These are phyloP conservation scores for Thalassiosira profunda DNA, from an alignment of 108 stramenopile species.

Conservation along the genomic window DNA sequence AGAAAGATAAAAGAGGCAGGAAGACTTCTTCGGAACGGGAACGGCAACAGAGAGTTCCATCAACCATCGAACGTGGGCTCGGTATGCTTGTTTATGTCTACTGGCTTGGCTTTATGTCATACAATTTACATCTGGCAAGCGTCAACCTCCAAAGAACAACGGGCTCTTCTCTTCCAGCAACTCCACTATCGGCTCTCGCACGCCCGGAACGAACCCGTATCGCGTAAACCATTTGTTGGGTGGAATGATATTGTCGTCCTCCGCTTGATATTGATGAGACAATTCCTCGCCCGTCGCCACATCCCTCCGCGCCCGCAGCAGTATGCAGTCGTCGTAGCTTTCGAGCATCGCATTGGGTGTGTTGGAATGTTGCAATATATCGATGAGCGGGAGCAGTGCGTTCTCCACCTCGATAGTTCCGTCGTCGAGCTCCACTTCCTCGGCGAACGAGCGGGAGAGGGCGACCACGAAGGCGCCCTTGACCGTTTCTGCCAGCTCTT, in stretches of 20 bases:
- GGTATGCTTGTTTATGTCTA: too few relatives aligned
- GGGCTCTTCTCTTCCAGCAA: constrained; percentile 62
- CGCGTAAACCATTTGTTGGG: constrained; percentile 76
- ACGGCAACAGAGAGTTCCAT: too few relatives aligned
- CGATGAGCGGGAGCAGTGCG: constrained; percentile 67
- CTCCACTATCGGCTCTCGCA: constrained; percentile 60
- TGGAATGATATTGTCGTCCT: constrained; percentile 78
- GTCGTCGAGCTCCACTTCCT: constrained; percentile 51
- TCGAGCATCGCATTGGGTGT: constrained; percentile 63
- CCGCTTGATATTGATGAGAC: constrained; percentile 75
- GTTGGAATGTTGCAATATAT: constrained; percentile 78
- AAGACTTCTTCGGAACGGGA: too few relatives aligned
- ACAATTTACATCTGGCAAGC: too few relatives aligned
- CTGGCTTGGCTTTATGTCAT: too few relatives aligned
- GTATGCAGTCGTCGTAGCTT: constrained; percentile 56
- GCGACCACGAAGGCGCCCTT: constrained; percentile 73
- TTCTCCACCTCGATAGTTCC: constrained; percentile 47
- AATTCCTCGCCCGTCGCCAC: constrained; percentile 66
- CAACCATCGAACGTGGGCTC: too few relatives aligned
- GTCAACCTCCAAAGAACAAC: constrained; percentile 68
- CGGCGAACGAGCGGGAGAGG: constrained; percentile 76
- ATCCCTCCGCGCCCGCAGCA: constrained; percentile 59
- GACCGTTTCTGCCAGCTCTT: constrained; percentile 59
- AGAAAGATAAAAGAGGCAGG: too few relatives aligned
- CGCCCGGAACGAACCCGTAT: constrained; percentile 84